phyloP scores from a whole-genome alignment of 2,329 filamentous ascomycete genomes.

The Daldinia sp. region DNA sequence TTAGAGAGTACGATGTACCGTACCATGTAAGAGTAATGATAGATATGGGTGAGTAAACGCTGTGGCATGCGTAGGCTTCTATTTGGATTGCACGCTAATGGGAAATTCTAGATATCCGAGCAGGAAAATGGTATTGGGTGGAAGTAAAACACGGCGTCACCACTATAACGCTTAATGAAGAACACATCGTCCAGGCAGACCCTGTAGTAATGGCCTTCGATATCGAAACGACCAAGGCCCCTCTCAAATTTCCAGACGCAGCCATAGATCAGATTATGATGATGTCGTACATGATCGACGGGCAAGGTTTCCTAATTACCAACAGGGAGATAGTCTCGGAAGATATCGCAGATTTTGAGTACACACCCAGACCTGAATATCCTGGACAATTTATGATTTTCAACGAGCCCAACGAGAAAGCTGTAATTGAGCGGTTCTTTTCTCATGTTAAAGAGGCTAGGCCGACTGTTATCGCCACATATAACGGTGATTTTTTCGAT shows the following conservation, averaged over 20 bases:
- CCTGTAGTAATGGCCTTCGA: conserved; percentile 99
- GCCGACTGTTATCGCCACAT: conserved; percentile 98
- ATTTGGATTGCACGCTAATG: conserved; percentile 18
- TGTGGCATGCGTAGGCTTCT: too few relatives aligned
- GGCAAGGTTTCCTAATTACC: conserved; percentile 96
- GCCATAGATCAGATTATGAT: conserved; percentile 98
- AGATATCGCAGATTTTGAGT: conserved; percentile 97
- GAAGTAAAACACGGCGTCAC: conserved; percentile 92
- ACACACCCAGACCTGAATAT: conserved; percentile 97
- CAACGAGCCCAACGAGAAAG: conserved; percentile 95
- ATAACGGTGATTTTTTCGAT: conserved; percentile 99
- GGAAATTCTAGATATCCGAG: conserved; percentile 78
- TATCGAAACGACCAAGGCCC: conserved; percentile 96
- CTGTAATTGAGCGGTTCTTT: conserved; percentile 89
- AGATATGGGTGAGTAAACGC: conserved; percentile 71
- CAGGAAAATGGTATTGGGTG: conserved; percentile 96
- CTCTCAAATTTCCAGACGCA: conserved; percentile 95
- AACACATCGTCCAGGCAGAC: conserved; percentile 87
- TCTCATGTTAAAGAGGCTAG: conserved; percentile 92
- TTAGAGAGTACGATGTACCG: conserved; percentile 98
- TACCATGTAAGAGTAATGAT: conserved; percentile 99
- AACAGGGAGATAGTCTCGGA: conserved; percentile 98
- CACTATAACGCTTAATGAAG: conserved; percentile 84
- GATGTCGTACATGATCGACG: conserved; percentile 99
- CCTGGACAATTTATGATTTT: conserved; percentile 96